Conservation (phyloP, 208 protist species). For the Balamuthia mandrillaris region DNA sequence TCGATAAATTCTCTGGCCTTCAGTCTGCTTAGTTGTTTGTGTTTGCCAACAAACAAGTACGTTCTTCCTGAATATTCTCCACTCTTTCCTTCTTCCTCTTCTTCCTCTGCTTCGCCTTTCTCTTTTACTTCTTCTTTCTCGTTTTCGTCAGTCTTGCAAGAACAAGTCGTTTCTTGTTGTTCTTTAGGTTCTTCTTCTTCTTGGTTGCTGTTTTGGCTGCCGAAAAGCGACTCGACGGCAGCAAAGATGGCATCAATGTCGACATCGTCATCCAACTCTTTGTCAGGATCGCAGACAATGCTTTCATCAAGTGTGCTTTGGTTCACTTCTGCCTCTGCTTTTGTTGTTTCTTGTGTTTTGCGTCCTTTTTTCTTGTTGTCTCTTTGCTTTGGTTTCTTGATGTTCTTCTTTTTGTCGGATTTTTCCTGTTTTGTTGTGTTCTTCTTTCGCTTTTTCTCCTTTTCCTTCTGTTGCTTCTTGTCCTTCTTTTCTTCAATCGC, state of each 20-base stretch:
- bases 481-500: neutral
- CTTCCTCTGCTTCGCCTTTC: neutral
- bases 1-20: no score
- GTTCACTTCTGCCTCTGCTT: no score
- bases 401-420: neutral
- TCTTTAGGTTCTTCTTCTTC: no score
- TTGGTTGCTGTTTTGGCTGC: neutral
- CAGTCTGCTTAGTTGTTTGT: no score
- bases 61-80: neutral
- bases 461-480: neutral
- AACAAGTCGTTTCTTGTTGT: no score
- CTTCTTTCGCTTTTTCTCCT: neutral
- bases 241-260: no score
- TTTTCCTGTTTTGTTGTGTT: neutral
- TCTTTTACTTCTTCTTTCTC: neutral
- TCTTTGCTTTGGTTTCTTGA: neutral
- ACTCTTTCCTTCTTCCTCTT: neutral
- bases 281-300: no score
- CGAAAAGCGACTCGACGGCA: no score
- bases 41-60: no score
- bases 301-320: no score
- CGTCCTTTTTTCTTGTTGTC: neutral
- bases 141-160: neutral
- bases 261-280: no score
- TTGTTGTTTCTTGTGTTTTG: no score